These are phyloP conservation scores for Neonectria coccinea DNA, from an alignment of 2,329 filamentous ascomycete genomes.

Conservation along the genomic window DNA sequence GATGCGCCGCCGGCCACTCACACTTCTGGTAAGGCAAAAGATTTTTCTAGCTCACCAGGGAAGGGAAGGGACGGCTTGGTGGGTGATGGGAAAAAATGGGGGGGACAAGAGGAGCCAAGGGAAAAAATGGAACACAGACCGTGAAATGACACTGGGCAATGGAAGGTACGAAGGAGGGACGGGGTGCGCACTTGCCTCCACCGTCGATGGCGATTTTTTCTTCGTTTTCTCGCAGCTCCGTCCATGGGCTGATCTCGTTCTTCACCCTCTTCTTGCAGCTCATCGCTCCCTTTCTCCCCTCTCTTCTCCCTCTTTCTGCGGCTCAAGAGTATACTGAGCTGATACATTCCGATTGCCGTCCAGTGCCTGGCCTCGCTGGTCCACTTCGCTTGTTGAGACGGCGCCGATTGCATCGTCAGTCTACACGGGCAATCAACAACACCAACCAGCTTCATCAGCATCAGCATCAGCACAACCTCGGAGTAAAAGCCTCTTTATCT, in stretches of 20 bases:
- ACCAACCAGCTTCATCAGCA: neutral
- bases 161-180: neutral
- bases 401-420: neutral
- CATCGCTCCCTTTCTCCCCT: neutral
- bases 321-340: neutral
- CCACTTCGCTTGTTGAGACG: neutral
- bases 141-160: slow-evolving; percentile 9
- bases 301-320: neutral
- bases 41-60: slow-evolving; percentile 2
- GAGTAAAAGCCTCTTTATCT: slow-evolving; percentile 3
- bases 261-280: slow-evolving; percentile 10
- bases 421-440: neutral
- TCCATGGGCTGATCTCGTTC: slow-evolving; percentile 1
- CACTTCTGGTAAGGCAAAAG: slow-evolving; percentile 17
- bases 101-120: slow-evolving; percentile 3
- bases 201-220: slow-evolving; percentile 15
- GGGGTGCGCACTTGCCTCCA: slow-evolving; percentile 22
- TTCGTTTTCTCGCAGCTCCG: slow-evolving; percentile 16
- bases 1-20: slow-evolving; percentile 28
- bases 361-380: neutral
- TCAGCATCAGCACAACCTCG: neutral
- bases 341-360: neutral
- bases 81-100: slow-evolving; percentile 17
- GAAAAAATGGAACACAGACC: slow-evolving; percentile 18
- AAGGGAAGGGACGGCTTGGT: neutral